These are phyloP conservation scores for Wolfiporia cocos DNA, from an alignment of 1,284 basidiomycete species.

Conservation along the genomic window DNA sequence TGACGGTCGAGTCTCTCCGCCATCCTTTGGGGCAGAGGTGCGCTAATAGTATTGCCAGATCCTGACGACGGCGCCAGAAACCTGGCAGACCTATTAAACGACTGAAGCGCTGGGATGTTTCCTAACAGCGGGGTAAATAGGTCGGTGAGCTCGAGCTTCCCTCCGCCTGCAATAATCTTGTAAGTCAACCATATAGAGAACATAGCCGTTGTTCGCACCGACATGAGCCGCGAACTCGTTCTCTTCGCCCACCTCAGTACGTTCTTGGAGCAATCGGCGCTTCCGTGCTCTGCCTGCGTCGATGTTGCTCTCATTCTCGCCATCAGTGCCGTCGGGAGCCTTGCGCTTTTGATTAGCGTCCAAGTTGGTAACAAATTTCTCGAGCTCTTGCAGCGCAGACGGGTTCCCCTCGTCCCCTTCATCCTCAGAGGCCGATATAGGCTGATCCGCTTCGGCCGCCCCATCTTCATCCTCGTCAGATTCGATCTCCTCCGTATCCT, in stretches of 20 bases:
- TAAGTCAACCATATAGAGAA: constrained; percentile 4
- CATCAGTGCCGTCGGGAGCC: constrained; percentile 33
- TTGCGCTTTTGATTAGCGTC: constrained; percentile 73
- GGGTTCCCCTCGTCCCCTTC: constrained; percentile 49
- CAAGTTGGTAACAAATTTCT: constrained; percentile 67
- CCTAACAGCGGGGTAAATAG: constrained; percentile 63
- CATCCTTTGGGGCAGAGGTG: constrained; percentile 81
- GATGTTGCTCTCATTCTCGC: constrained; percentile 23
- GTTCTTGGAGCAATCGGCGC: constrained; percentile 62
- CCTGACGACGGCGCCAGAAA: constrained; percentile 45
- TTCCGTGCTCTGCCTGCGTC: constrained; percentile 36
- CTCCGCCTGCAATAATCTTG: constrained; percentile 30
- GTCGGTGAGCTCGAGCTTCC: constrained; percentile 65
- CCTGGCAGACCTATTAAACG: constrained; percentile 67
- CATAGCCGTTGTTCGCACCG: constrained; percentile 29
- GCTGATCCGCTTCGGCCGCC: constrained; percentile 33
- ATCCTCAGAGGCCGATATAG: constrained; percentile 48
- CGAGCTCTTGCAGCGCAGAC: constrained; percentile 62
- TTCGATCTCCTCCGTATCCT: constrained; percentile 22
- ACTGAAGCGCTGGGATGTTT: constrained; percentile 52
- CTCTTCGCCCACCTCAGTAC: constrained; percentile 71
- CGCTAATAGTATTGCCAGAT: constrained; percentile 61
- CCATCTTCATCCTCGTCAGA: constrained; percentile 33
- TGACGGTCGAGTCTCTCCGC: constrained; percentile 91
- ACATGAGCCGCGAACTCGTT: constrained; percentile 59